Conservation (phyloP, 2,329 filamentous ascomycete species). For the Coniochaeta hoffmannii region DNA sequence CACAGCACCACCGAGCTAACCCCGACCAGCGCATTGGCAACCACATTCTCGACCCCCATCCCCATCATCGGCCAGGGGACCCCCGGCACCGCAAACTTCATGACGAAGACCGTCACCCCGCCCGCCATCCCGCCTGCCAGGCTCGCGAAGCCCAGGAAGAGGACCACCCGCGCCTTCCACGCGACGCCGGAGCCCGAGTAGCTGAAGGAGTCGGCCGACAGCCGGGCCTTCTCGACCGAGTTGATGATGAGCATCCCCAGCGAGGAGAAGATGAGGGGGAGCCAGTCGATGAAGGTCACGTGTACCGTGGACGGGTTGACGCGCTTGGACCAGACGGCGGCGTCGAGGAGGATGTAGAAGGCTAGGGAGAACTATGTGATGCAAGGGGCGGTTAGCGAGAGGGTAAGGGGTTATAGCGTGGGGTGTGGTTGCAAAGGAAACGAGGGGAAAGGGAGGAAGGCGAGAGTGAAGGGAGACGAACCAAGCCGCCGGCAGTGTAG, state of each 20-base stretch:
- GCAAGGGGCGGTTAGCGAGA: slow-evolving; percentile 5
- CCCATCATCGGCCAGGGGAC: slow-evolving; percentile 52
- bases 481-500: slow-evolving; percentile 55
- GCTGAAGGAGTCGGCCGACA: slow-evolving; percentile 55
- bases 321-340: slow-evolving; percentile 59
- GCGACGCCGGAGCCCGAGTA: slow-evolving; percentile 57
- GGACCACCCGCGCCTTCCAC: slow-evolving; percentile 61
- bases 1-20: slow-evolving; percentile 58
- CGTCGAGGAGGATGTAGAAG: slow-evolving; percentile 62
- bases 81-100: slow-evolving; percentile 53
- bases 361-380: slow-evolving; percentile 54
- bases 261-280: slow-evolving; percentile 58
- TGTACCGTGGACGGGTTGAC: slow-evolving; percentile 54
- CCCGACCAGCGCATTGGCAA: slow-evolving; percentile 57
- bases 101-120: slow-evolving; percentile 59
- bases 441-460: background rate
- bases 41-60: slow-evolving; percentile 61
- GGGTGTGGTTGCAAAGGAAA: background rate
- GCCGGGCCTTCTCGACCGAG: slow-evolving; percentile 58
- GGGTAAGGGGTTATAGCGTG: background rate
- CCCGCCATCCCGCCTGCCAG: slow-evolving; percentile 62
- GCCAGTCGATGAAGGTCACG: slow-evolving; percentile 63
- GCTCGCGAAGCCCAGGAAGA: slow-evolving; percentile 59
- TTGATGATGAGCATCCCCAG: slow-evolving; percentile 67
- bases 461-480: slow-evolving; percentile 28